phyloP scores from a whole-genome alignment of 176 grass and related monocot genomes.

The Aegilops sharonensis region DNA sequence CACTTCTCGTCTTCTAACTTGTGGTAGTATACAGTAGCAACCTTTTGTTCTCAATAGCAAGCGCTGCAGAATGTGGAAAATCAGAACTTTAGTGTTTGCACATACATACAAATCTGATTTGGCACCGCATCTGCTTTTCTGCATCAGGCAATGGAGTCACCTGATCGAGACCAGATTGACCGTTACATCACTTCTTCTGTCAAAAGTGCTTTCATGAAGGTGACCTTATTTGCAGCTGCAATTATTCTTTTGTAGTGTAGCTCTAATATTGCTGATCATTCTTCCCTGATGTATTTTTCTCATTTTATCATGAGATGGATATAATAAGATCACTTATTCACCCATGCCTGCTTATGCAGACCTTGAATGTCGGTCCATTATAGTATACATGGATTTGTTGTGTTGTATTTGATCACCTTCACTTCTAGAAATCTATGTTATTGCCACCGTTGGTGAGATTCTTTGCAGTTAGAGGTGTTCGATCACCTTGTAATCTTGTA shows the following conservation, averaged over 20 bases:
- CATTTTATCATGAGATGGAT: constrained; percentile 24
- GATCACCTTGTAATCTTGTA: not conserved
- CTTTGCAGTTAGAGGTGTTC: constrained; percentile 21
- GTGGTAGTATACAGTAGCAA: constrained; percentile 9
- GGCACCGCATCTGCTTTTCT: constrained; percentile 27
- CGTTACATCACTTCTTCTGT: constrained; percentile 88
- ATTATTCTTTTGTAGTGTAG: constrained; percentile 32
- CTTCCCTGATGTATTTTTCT: not conserved
- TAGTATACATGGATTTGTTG: constrained; percentile 5
- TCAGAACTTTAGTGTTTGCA: constrained; percentile 11
- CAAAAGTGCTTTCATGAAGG: constrained; percentile 88
- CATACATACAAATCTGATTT: constrained; percentile 25
- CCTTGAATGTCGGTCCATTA: constrained; percentile 10
- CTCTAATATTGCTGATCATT: constrained; percentile 18
- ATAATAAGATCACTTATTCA: constrained; percentile 21
- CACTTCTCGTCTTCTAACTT: constrained; percentile 18
- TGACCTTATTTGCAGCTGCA: constrained; percentile 40
- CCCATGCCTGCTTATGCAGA: constrained; percentile 10
- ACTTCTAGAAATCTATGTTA: constrained; percentile 9
- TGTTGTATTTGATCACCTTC: constrained; percentile 18
- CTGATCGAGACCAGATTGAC: constrained; percentile 85
- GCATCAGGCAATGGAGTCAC: constrained; percentile 56
- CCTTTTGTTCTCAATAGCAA: constrained; percentile 17
- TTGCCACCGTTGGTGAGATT: constrained; percentile 9
- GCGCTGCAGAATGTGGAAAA: constrained; percentile 1